Evolutionary conservation across 139 green algal genomes (phyloP).

Genomic region (Haematococcus lacustris): DNA sequence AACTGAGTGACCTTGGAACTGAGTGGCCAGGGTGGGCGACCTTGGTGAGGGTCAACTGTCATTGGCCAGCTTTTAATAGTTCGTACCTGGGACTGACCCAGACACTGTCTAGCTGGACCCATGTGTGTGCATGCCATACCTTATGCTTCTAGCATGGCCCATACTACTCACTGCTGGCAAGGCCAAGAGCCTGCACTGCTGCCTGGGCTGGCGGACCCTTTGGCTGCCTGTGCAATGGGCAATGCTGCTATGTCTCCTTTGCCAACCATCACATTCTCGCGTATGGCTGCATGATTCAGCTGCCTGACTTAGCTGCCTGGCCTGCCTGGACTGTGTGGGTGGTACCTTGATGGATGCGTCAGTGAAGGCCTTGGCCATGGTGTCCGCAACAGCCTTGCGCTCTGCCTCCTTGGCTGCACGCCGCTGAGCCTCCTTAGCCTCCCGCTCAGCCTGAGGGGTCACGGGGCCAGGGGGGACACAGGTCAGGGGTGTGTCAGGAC

Average conservation of each 20-base stretch:
- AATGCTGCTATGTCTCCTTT: too few relatives aligned
- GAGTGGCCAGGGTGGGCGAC: too few relatives aligned
- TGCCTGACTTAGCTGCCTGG: slow-evolving; percentile 21
- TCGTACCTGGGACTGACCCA: too few relatives aligned
- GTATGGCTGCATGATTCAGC: background rate
- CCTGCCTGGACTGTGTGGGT: slow-evolving; percentile 18
- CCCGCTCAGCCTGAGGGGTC: slow-evolving; percentile 21
- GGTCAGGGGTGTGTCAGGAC: too few relatives aligned
- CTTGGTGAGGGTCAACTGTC: too few relatives aligned
- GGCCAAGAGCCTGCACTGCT: background rate
- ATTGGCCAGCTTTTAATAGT: too few relatives aligned
- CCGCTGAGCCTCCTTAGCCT: slow-evolving; percentile 12
- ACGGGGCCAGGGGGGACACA: too few relatives aligned
- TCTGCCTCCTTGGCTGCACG: slow-evolving; percentile 26
- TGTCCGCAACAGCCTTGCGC: slow-evolving; percentile 23
- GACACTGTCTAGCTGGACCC: too few relatives aligned
- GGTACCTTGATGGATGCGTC: slow-evolving; percentile 16
- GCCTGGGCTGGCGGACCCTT: background rate
- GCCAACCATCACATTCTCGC: background rate
- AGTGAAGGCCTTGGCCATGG: slow-evolving; percentile 32
- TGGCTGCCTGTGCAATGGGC: background rate
- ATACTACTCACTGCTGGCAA: too few relatives aligned
- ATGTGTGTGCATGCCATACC: too few relatives aligned
- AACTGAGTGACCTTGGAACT: too few relatives aligned
- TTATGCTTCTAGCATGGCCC: too few relatives aligned